A percentile compares a stretch with the other conserved stretches of the same genome.
These are phyloP conservation scores for Hemisphaericaspora xylanilytica DNA, from an alignment of 1,139 yeast species.

Conservation along the genomic window DNA sequence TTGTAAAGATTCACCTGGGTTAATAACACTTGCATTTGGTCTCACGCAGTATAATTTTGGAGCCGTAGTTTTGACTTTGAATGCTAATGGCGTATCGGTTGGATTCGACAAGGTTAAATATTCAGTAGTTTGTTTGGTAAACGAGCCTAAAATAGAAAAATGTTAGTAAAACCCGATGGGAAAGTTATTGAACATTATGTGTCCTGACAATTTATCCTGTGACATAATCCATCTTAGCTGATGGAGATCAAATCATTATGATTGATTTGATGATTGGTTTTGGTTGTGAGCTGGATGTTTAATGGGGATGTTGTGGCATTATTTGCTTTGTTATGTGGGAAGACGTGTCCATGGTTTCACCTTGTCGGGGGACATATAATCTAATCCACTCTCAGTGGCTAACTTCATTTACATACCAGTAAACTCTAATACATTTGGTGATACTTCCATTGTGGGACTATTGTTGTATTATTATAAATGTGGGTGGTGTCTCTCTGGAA, in stretches of 20 bases:
- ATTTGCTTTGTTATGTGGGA: no score
- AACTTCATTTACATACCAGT: slow-evolving; percentile 77
- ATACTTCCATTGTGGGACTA: slow-evolving; percentile 53
- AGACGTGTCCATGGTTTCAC: no score
- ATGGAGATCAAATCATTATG: no score
- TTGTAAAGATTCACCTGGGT: slow-evolving; percentile 69
- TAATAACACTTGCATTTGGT: slow-evolving; percentile 84
- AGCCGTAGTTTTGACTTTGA: slow-evolving; percentile 97
- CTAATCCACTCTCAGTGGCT: no score
- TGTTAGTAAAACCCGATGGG: slow-evolving; percentile 7
- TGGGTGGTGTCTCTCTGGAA: not conserved
- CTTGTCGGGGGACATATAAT: no score
- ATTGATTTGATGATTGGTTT: no score
- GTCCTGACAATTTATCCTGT: no score
- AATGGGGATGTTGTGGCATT: no score
- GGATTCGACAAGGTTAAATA: slow-evolving; percentile 67
- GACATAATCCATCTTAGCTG: no score
- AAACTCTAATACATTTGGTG: slow-evolving; percentile 63
- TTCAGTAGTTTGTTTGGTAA: slow-evolving; percentile 71
- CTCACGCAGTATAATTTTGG: slow-evolving; percentile 95
- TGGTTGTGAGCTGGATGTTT: no score
- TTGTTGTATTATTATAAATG: not conserved
- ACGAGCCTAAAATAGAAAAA: slow-evolving; percentile 49
- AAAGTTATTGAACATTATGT: no score
- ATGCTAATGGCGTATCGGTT: slow-evolving; percentile 64